A percentile compares a stretch with the other conserved stretches of the same genome.
These are phyloP conservation scores for Haplographium delicatum DNA, from an alignment of 495 filamentous ascomycete species.

Conservation along the genomic window DNA sequence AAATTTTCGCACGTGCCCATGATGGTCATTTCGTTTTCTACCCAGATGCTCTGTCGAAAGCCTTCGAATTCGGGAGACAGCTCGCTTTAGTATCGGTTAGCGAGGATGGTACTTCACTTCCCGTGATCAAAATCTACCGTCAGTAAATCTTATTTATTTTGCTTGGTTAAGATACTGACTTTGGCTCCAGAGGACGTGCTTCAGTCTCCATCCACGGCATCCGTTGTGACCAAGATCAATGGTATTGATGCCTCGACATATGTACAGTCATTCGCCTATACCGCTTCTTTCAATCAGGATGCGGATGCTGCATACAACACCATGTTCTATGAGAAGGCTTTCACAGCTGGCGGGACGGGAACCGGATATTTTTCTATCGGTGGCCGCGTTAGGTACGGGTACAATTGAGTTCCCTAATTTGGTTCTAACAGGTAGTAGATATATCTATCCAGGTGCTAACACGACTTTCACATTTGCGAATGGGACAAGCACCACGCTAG, in stretches of 20 bases:
- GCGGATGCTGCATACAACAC: conserved; percentile 45
- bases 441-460: conserved; percentile 34
- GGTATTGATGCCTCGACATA: conserved; percentile 24
- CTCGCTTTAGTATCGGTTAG: conserved; percentile 34
- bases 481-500: conserved; percentile 28
- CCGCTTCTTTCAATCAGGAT: conserved; percentile 29
- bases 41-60: conserved; percentile 36
- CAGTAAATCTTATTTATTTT: not conserved
- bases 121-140: conserved; percentile 35
- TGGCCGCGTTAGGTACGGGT: conserved; percentile 15
- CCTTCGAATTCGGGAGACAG: conserved; percentile 31
- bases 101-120: conserved; percentile 31
- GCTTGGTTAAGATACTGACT: not conserved
- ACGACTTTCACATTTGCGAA: conserved; percentile 41
- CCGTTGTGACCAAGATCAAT: conserved; percentile 22
- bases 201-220: conserved; percentile 16
- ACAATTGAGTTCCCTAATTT: not conserved
- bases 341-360: conserved; percentile 25
- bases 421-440: conserved; percentile 16
- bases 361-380: conserved; percentile 29
- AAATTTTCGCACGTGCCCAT: conserved; percentile 34
- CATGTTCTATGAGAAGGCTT: conserved; percentile 31
- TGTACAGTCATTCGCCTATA: conserved; percentile 18
- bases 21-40: conserved; percentile 41
- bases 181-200: conserved; percentile 19